Conservation (phyloP, 2,329 filamentous ascomycete species). For the Botrytis pseudocinerea region DNA sequence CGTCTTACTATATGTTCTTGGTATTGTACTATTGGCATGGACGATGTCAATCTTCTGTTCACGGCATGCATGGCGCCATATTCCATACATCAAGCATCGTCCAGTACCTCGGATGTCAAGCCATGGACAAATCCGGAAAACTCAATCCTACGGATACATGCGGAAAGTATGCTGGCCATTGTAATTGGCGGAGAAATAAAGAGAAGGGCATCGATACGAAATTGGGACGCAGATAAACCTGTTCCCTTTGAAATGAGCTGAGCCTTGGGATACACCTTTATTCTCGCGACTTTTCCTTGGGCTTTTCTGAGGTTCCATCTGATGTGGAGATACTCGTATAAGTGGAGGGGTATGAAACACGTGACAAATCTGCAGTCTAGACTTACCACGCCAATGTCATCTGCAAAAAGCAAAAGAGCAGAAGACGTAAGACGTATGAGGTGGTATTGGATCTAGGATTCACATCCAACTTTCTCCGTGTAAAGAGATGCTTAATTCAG, state of each 20-base stretch:
- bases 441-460: background rate
- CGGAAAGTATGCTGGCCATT: background rate
- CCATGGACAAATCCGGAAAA: slow-evolving; percentile 6
- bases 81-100: background rate
- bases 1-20: slow-evolving; percentile 1
- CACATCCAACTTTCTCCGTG: background rate
- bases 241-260: background rate
- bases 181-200: slow-evolving; percentile 8
- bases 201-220: background rate
- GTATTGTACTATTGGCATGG: background rate
- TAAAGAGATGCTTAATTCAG: background rate
- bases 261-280: background rate
- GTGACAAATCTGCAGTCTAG: background rate
- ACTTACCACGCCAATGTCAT: background rate
- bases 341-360: background rate
- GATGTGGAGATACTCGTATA: background rate
- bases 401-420: background rate
- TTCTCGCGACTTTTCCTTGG: background rate
- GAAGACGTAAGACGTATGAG: background rate
- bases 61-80: background rate
- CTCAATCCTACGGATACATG: background rate
- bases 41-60: background rate
- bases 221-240: background rate
- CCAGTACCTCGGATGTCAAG: slow-evolving; percentile 2
- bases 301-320: background rate